Conservation (phyloP, 2,329 filamentous ascomycete genomes). For the Zymoseptoria passerinii region DNA sequence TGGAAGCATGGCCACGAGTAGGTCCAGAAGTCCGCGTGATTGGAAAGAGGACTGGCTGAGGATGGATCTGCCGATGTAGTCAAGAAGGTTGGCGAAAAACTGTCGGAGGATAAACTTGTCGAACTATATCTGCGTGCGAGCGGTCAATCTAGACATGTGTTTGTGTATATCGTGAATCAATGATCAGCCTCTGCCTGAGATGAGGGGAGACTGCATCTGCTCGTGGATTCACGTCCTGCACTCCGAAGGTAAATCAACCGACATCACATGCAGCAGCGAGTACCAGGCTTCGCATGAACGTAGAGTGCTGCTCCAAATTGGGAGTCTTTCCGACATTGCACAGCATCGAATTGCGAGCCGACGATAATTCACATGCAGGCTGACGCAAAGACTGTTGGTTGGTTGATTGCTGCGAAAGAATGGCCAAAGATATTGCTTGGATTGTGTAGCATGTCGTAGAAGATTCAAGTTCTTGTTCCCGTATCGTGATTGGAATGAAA, state of each 20-base stretch:
- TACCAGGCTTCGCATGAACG: background rate
- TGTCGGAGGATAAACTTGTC: background rate
- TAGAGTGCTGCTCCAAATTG: background rate
- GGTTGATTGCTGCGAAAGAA: background rate
- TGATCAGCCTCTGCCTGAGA: background rate
- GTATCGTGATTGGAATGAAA: background rate
- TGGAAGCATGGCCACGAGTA: background rate
- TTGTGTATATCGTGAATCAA: background rate
- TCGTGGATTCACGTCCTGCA: background rate
- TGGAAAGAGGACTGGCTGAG: background rate
- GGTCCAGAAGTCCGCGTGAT: background rate
- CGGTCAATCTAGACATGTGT: background rate
- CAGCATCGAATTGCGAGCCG: background rate
- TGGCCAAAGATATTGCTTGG: background rate
- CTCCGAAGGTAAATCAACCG: background rate
- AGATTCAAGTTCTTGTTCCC: background rate
- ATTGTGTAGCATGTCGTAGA: background rate
- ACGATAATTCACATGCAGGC: background rate
- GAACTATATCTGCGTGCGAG: background rate
- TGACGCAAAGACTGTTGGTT: background rate
- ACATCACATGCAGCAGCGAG: background rate
- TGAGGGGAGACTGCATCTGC: background rate
- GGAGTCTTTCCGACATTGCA: background rate
- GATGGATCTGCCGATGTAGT: background rate
- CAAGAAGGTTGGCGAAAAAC: background rate